Conservation (phyloP, 345 rosid species). For the Eucalyptus camaldulensis region DNA sequence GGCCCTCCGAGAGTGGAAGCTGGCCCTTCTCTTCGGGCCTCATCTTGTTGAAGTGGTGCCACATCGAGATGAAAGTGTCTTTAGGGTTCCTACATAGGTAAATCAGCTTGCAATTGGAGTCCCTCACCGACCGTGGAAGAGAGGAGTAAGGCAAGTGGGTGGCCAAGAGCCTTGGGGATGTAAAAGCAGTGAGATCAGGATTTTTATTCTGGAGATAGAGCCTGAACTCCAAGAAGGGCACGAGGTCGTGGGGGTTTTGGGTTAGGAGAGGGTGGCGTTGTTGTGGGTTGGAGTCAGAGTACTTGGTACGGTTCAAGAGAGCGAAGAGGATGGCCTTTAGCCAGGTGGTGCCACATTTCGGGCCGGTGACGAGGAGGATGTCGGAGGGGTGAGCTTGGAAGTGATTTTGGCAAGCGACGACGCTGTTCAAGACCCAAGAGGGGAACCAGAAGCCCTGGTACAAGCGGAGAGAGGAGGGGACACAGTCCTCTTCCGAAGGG, state of each 20-base stretch:
- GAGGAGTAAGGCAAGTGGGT: not conserved
- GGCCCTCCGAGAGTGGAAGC: constrained; percentile 6
- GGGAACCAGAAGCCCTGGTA: not conserved
- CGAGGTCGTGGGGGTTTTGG: constrained; percentile 1
- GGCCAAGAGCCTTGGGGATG: not conserved
- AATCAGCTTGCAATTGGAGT: not conserved
- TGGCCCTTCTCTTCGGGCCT: constrained; percentile 5
- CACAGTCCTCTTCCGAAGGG: not conserved
- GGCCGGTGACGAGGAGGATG: not conserved
- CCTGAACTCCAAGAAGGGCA: not conserved
- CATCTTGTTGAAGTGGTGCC: not conserved
- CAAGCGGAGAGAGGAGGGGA: not conserved
- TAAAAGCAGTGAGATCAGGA: not conserved
- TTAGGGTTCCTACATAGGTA: constrained; percentile 6
- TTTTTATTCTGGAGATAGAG: not conserved
- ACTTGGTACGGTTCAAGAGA: not conserved
- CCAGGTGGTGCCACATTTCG: not conserved
- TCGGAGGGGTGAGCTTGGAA: not conserved
- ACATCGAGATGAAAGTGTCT: not conserved
- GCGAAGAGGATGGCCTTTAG: not conserved
- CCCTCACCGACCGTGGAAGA: not conserved
- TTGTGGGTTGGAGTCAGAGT: not conserved
- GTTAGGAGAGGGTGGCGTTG: not conserved
- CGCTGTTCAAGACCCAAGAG: not conserved
- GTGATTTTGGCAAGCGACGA: not conserved